These are phyloP conservation scores for Galerina marginata DNA, from an alignment of 768 basidiomycete genomes.

Conservation along the genomic window DNA sequence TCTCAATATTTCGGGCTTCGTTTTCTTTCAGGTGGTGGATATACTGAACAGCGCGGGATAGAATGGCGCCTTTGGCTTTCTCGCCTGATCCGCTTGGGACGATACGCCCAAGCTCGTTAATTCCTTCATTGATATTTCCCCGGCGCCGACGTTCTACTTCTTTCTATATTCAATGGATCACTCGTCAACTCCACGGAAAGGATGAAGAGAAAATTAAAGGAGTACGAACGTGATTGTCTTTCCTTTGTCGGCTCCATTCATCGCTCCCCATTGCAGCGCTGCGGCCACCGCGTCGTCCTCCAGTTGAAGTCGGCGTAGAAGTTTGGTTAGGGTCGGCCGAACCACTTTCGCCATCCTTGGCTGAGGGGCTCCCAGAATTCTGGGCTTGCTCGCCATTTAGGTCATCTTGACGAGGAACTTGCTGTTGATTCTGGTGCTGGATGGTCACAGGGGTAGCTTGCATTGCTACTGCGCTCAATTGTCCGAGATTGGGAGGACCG, in stretches of 20 bases:
- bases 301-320: slow-evolving; percentile 32
- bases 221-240: slow-evolving; percentile 77
- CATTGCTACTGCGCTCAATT: slow-evolving; percentile 59
- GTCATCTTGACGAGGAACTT: slow-evolving; percentile 23
- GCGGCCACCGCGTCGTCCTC: slow-evolving; percentile 57
- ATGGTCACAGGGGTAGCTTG: slow-evolving; percentile 44
- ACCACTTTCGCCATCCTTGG: slow-evolving; percentile 13
- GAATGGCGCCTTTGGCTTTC: slow-evolving; percentile 89
- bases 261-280: slow-evolving; percentile 71
- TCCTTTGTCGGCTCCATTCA: slow-evolving; percentile 81
- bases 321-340: slow-evolving; percentile 12
- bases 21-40: slow-evolving; percentile 92
- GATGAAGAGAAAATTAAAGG: neutral
- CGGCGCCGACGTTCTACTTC: slow-evolving; percentile 95
- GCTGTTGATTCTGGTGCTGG: slow-evolving; percentile 26
- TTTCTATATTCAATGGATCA: slow-evolving; percentile 63
- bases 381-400: slow-evolving; percentile 14
- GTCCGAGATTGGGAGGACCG: slow-evolving; percentile 68
- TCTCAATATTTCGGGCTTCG: slow-evolving; percentile 89
- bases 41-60: slow-evolving; percentile 87
- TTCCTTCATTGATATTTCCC: slow-evolving; percentile 96
- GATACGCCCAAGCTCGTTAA: slow-evolving; percentile 88
- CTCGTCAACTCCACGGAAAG: slow-evolving; percentile 6
- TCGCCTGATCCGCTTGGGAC: slow-evolving; percentile 89
- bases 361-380: slow-evolving; percentile 17